Conservation (phyloP, 257 asterid genomes). For the Gentiana dahurica region DNA sequence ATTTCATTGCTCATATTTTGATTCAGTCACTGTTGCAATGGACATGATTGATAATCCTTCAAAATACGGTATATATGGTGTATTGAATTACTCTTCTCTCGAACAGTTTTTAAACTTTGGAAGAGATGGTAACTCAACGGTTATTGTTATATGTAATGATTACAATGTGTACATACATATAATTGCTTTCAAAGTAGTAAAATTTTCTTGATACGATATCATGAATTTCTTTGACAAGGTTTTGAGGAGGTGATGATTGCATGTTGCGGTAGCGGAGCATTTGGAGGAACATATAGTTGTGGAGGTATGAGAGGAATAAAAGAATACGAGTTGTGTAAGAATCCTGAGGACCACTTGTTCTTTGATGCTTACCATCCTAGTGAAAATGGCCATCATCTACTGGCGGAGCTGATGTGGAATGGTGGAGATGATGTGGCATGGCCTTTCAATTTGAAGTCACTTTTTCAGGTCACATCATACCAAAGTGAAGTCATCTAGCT, state of each 20-base stretch:
- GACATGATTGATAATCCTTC: constrained; percentile 13
- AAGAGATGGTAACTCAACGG: too few relatives aligned
- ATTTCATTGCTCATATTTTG: constrained; percentile 15
- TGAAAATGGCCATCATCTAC: constrained; percentile 30
- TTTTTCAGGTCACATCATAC: constrained; percentile 9
- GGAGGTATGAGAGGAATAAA: constrained; percentile 43
- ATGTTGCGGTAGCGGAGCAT: constrained; percentile 54
- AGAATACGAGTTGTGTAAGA: constrained; percentile 32
- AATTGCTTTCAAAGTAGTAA: too few relatives aligned
- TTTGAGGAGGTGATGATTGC: constrained; percentile 38
- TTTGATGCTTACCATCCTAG: constrained; percentile 51
- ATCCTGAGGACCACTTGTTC: constrained; percentile 27
- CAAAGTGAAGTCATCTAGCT: too few relatives aligned
- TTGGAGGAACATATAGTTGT: constrained; percentile 37
- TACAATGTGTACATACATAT: too few relatives aligned
- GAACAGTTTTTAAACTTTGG: too few relatives aligned
- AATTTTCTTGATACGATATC: too few relatives aligned
- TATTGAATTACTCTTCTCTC: too few relatives aligned
- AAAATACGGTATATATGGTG: too few relatives aligned
- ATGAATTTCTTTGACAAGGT: constrained; percentile 18
- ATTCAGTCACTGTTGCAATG: constrained; percentile 4
- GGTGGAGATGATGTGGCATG: constrained; percentile 6
- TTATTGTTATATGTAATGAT: too few relatives aligned
- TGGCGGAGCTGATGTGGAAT: constrained; percentile 38
- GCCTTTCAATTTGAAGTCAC: constrained; percentile 23